Evolutionary conservation across 139 green algal genomes (phyloP), one percentile per base, ranked within the genome.

Genomic region (Chlamydomonas incerta): DNA sequence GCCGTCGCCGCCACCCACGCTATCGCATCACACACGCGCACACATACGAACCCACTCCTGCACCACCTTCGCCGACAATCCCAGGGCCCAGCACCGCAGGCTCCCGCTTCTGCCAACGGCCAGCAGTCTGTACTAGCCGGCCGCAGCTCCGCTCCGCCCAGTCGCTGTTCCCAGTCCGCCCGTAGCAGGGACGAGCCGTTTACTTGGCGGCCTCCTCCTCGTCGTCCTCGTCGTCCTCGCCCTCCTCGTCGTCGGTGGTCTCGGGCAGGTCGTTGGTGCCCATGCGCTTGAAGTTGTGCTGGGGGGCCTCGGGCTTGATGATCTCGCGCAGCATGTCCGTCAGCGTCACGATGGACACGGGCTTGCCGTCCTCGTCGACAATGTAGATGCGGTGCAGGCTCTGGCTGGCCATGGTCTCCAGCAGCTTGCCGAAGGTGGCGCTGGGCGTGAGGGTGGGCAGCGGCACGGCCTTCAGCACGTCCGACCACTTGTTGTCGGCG

Each of bases 311-410:
- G 24, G 82, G 72, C 73, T 87, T 87, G 81, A 85, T 85, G 52
- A 92, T 50, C 71, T 79, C 81, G 77, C 76, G 76, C 66, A 93
- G 88, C 68, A 93, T 57, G 74, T 93, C 90, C 29, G 88, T 92
- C 57, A 92, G 88, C 5, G 90, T 94, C 50, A 94, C 79, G 80
- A 92, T 91, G 66, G 60, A 72, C 58, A 87, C 77, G 37, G 90
- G 87, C 74, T 87, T 88, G 65, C 77, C 83, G 33, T 82, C 87
- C 21, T 69, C 75, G 67, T 90, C 89, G 23, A 83, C 46, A 15
- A 94, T 90, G 80, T 94, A 93, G 67, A 92, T 72, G 72, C 91
- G 91, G 89, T 94, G 91, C 75, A 91, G 72, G 23, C 34, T 37
- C 84, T 89, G 82, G 15, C 55, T 60, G 10, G 71, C 85, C 65